Evolutionary conservation across 257 asterid genomes (phyloP).

Genomic region (Solanum tarijense): DNA sequence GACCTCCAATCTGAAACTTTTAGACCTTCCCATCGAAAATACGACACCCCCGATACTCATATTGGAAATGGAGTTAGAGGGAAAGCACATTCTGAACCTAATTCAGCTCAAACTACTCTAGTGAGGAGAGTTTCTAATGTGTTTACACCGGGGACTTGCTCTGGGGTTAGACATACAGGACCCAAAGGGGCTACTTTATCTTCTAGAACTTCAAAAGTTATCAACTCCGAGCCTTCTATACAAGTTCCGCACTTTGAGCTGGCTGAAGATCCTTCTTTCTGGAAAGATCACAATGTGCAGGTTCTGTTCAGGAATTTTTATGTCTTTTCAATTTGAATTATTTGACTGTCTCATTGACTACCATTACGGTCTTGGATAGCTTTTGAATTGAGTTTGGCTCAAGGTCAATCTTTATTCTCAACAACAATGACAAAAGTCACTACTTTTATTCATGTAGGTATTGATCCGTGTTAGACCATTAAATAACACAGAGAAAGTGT

Average conservation of each 20-base stretch:
- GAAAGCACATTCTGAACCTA: slow-evolving; percentile 33
- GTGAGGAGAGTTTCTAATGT: slow-evolving; percentile 27
- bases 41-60: not conserved
- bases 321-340: not conserved
- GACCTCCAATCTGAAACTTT: slow-evolving; percentile 2
- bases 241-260: slow-evolving; percentile 58
- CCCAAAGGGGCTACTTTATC: slow-evolving; percentile 19
- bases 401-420: not conserved
- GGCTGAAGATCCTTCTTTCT: slow-evolving; percentile 43
- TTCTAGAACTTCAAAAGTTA: slow-evolving; percentile 27
- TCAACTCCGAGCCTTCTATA: slow-evolving; percentile 13
- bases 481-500: slow-evolving; percentile 42
- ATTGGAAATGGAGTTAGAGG: slow-evolving; percentile 14
- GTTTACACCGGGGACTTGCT: slow-evolving; percentile 12
- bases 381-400: not conserved
- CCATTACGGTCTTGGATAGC: not conserved
- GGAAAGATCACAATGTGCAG: slow-evolving; percentile 90
- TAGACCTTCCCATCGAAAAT: not conserved
- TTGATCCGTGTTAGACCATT: slow-evolving; percentile 73
- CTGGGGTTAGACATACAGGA: slow-evolving; percentile 12
- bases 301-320: slow-evolving; percentile 13
- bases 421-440: not conserved
- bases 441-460: slow-evolving; percentile 27
- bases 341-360: not conserved
- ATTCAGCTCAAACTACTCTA: slow-evolving; percentile 49